Conservation (phyloP, 225 moss, liverwort and hornwort genomes). For the Asterella californica region DNA sequence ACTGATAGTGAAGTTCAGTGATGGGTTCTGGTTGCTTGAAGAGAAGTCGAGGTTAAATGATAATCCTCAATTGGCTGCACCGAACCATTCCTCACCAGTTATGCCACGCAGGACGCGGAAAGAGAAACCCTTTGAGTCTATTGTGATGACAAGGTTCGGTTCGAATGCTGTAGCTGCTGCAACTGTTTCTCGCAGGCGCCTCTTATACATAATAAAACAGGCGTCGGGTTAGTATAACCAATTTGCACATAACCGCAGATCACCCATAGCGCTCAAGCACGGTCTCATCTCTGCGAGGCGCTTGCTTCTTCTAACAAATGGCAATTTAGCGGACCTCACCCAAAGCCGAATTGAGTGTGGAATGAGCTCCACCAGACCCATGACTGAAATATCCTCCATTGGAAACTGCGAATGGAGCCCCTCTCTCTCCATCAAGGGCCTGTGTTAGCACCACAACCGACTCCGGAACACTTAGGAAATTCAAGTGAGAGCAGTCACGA, state of each 20-base stretch:
- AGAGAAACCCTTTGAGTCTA: constrained; percentile 93
- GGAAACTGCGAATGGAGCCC: constrained; percentile 71
- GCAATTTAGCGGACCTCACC: constrained; percentile 34
- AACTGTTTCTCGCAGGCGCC: constrained; percentile 71
- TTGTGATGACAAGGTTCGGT: constrained; percentile 79
- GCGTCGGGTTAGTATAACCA: neutral
- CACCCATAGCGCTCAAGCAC: too few relatives aligned
- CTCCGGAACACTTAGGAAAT: neutral
- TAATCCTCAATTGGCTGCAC: too few relatives aligned
- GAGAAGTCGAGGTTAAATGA: too few relatives aligned
- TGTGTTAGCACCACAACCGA: constrained; percentile 18
- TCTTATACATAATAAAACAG: constrained; percentile 34
- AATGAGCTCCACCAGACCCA: constrained; percentile 89
- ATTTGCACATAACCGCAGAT: neutral
- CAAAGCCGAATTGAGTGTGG: constrained; percentile 74
- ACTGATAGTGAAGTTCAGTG: neutral
- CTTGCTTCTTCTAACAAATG: too few relatives aligned
- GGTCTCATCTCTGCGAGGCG: neutral
- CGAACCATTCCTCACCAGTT: constrained; percentile 42
- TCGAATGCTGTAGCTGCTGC: constrained; percentile 63
- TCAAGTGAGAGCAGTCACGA: neutral
- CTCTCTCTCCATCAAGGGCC: constrained; percentile 74
- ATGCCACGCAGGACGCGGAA: constrained; percentile 80
- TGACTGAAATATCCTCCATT: constrained; percentile 91
- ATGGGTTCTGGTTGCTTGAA: too few relatives aligned